Conservation (phyloP, 2,329 filamentous ascomycete species). For the Fusarium redolens region DNA sequence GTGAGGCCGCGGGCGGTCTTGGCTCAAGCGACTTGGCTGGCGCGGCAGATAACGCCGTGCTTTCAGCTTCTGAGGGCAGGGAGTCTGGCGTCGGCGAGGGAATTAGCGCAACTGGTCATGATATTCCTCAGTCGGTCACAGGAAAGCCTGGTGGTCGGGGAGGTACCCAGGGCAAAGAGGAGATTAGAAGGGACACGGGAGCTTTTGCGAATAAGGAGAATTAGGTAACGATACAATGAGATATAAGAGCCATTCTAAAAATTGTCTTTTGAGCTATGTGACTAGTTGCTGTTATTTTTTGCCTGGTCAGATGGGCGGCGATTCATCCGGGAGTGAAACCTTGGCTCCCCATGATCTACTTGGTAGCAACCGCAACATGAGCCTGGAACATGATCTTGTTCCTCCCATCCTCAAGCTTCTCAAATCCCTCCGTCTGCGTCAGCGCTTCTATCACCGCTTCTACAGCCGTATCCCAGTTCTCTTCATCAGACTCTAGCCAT, state of each 20-base stretch:
- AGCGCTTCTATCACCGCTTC: background rate
- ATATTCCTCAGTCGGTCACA: conserved; percentile 2
- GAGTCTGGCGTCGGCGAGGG: conserved; percentile 1
- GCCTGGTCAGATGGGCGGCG: accelerated
- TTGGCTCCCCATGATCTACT: background rate
- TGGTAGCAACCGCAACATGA: background rate
- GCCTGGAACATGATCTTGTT: conserved; percentile 7
- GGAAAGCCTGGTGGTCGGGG: conserved; percentile 22
- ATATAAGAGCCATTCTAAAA: accelerated
- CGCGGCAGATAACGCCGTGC: conserved; percentile 16
- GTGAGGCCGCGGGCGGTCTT: conserved; percentile 13
- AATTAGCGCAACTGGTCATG: conserved; percentile 12
- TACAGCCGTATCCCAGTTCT: conserved; percentile 5
- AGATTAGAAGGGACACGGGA: background rate
- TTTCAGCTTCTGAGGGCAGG: background rate
- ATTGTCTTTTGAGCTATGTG: accelerated
- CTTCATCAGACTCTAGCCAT: conserved; percentile 17
- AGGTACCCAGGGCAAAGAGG: conserved; percentile 21
- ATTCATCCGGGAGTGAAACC: accelerated
- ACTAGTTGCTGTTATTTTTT: accelerated
- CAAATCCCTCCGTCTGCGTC: background rate
- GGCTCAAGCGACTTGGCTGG: conserved; percentile 4
- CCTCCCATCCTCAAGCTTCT: background rate
- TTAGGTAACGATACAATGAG: accelerated
- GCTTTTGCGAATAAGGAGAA: conserved; percentile 11